Conservation (phyloP, 2,329 filamentous ascomycete species). For the Elsinoe perseae region DNA sequence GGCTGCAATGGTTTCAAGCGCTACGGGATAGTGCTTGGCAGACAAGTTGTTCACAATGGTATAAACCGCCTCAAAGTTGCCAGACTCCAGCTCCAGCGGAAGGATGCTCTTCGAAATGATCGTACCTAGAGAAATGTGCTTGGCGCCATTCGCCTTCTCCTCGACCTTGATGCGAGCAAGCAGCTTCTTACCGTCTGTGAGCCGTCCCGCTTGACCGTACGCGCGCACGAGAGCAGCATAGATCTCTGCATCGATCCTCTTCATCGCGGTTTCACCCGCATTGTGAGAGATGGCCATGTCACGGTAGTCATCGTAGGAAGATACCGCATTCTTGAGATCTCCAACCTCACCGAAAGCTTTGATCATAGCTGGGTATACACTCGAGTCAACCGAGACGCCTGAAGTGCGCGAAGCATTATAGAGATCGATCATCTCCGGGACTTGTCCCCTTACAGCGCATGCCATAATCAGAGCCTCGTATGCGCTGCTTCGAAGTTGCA, state of each 20-base stretch:
- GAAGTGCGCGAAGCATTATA: slow-evolving; percentile 85
- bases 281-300: slow-evolving; percentile 79
- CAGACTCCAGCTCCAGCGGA: slow-evolving; percentile 63
- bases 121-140: slow-evolving; percentile 56
- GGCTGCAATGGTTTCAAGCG: slow-evolving; percentile 66
- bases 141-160: slow-evolving; percentile 23
- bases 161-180: slow-evolving; percentile 59
- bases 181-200: slow-evolving; percentile 76
- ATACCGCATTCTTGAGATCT: slow-evolving; percentile 79
- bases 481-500: slow-evolving; percentile 68
- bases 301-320: slow-evolving; percentile 94
- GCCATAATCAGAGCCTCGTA: slow-evolving; percentile 81
- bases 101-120: slow-evolving; percentile 70
- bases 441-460: slow-evolving; percentile 71
- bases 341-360: slow-evolving; percentile 77
- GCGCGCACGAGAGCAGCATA: slow-evolving; percentile 89
- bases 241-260: slow-evolving; percentile 71
- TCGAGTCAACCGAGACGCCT: slow-evolving; percentile 64
- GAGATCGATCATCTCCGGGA: slow-evolving; percentile 82
- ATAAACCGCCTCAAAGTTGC: slow-evolving; percentile 65
- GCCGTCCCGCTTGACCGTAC: slow-evolving; percentile 73
- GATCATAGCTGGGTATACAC: slow-evolving; percentile 89
- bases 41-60: slow-evolving; percentile 59
- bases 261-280: slow-evolving; percentile 58
- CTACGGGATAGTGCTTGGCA: slow-evolving; percentile 49